These are phyloP conservation scores for Sporisorium iseilematis-ciliati DNA, from an alignment of 1,284 basidiomycete species.

Conservation along the genomic window DNA sequence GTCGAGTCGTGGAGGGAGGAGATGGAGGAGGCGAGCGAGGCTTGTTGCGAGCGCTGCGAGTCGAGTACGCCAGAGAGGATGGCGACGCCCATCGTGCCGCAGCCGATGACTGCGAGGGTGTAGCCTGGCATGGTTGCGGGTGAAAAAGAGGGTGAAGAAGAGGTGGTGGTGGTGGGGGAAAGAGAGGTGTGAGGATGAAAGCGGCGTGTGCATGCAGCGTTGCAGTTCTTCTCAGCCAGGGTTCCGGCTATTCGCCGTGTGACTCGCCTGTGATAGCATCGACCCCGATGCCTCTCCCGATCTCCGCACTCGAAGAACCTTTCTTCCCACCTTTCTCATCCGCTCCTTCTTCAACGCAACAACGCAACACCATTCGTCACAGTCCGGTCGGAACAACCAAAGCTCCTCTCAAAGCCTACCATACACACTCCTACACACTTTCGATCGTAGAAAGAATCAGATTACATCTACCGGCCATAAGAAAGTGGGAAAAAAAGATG, in stretches of 20 bases:
- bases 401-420: no score
- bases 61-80: constrained; percentile 88
- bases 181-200: not conserved
- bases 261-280: constrained; percentile 18
- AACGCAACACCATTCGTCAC: not conserved
- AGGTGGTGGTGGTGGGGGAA: constrained; percentile 2
- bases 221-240: constrained; percentile 17
- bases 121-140: constrained; percentile 45
- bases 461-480: not conserved
- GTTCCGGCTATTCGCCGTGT: constrained; percentile 19
- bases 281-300: constrained; percentile 24
- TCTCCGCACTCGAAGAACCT: not conserved
- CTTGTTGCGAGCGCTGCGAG: constrained; percentile 57
- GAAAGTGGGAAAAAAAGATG: constrained; percentile 14
- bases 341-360: not conserved
- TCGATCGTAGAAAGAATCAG: no score
- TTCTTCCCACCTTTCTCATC: not conserved
- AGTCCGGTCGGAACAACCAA: not conserved
- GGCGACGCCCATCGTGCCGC: constrained; percentile 98
- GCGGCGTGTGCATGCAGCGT: constrained; percentile 11
- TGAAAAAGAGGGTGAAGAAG: not conserved
- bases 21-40: constrained; percentile 35
- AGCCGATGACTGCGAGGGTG: constrained; percentile 71
- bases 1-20: constrained; percentile 37
- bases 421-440: no score